These are phyloP conservation scores for Ostreobium quekettii DNA, from an alignment of 139 green algal species.

Conservation along the genomic window DNA sequence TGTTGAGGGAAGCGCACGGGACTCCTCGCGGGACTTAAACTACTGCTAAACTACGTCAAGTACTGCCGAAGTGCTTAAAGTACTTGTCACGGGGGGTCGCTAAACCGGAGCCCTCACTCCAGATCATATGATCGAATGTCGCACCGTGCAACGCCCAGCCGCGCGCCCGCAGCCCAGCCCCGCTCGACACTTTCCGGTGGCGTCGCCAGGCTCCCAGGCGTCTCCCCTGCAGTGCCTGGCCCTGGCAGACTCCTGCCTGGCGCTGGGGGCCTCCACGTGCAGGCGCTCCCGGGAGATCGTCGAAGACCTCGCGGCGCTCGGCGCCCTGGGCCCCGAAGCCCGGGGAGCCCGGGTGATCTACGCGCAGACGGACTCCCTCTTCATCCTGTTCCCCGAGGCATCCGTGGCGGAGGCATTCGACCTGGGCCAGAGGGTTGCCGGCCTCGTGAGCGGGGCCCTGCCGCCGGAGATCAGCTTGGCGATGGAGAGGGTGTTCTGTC, in stretches of 20 bases:
- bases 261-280: slow-evolving; percentile 46
- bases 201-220: slow-evolving; percentile 36
- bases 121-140: too few relatives aligned
- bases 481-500: slow-evolving; percentile 53
- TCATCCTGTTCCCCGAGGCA: slow-evolving; percentile 42
- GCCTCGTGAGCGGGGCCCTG: slow-evolving; percentile 36
- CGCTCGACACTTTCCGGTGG: too few relatives aligned
- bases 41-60: too few relatives aligned
- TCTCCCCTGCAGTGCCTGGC: slow-evolving; percentile 60
- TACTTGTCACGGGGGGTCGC: too few relatives aligned
- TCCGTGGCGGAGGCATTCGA: slow-evolving; percentile 22
- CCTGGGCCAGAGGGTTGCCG: slow-evolving; percentile 7
- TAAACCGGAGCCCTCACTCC: too few relatives aligned
- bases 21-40: too few relatives aligned
- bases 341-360: slow-evolving; percentile 53
- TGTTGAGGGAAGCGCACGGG: too few relatives aligned
- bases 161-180: too few relatives aligned
- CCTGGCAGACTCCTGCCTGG: slow-evolving; percentile 73
- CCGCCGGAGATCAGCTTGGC: slow-evolving; percentile 55
- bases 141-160: too few relatives aligned
- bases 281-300: slow-evolving; percentile 35
- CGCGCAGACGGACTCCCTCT: slow-evolving; percentile 66
- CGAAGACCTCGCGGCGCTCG: slow-evolving; percentile 7
- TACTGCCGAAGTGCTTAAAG: too few relatives aligned
- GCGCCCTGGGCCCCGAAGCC: slow-evolving; percentile 19